phyloP scores from a whole-genome alignment of 1,284 basidiomycete genomes.

The Rhizopogon hawkerae region DNA sequence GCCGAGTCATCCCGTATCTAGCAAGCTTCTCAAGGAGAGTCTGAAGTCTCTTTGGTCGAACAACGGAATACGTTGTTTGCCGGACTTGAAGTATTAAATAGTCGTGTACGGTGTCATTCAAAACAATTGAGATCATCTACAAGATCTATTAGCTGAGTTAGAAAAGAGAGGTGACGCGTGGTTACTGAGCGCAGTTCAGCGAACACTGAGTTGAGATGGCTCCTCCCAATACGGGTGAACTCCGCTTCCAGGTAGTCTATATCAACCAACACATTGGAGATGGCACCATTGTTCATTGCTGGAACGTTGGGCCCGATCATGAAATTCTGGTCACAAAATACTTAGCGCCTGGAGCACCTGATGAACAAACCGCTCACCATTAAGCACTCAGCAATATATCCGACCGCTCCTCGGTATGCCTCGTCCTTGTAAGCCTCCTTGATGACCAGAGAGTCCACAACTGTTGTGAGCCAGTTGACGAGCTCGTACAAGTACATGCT shows the following conservation, averaged over 20 bases:
- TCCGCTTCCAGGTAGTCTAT: constrained; percentile 81
- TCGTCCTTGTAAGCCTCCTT: constrained; percentile 80
- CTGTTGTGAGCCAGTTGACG: constrained; percentile 92
- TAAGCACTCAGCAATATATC: constrained; percentile 79
- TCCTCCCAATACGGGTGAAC: constrained; percentile 63
- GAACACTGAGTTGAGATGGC: constrained; percentile 70
- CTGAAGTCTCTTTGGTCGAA: constrained; percentile 71
- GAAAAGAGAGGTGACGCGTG: background rate
- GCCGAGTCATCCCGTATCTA: constrained; percentile 53
- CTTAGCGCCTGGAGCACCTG: background rate
- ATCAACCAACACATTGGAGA: constrained; percentile 77
- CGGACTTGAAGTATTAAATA: constrained; percentile 72
- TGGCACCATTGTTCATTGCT: constrained; percentile 81
- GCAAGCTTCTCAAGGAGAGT: constrained; percentile 75
- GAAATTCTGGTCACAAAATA: constrained; percentile 49
- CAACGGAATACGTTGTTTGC: constrained; percentile 60
- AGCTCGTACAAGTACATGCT: constrained; percentile 94
- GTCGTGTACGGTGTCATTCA: constrained; percentile 68
- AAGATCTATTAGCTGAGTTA: constrained; percentile 8
- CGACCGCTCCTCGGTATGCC: constrained; percentile 79
- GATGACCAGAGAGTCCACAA: constrained; percentile 89
- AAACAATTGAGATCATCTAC: constrained; percentile 72
- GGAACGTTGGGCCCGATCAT: constrained; percentile 69
- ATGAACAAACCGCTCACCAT: constrained; percentile 45
- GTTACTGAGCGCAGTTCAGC: constrained; percentile 73